Evolutionary conservation across 2,329 filamentous ascomycete species (phyloP).

Genomic region (Falciphora oryzae): DNA sequence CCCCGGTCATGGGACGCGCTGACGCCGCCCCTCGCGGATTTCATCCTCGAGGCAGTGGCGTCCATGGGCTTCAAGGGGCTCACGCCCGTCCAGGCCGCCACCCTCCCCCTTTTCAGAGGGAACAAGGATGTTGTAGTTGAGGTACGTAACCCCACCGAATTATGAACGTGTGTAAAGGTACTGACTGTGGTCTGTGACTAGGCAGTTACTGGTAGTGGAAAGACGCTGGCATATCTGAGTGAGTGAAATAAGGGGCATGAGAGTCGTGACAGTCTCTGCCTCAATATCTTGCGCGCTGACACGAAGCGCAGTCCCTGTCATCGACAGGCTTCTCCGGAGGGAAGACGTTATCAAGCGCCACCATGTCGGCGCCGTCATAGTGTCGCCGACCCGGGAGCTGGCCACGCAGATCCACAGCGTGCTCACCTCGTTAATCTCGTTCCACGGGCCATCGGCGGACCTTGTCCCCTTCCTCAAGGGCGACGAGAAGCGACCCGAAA

Average conservation of each 20-base stretch:
- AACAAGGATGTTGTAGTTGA: slow-evolving; percentile 93
- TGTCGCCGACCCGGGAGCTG: slow-evolving; percentile 89
- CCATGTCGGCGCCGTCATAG: slow-evolving; percentile 83
- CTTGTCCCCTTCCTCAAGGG: slow-evolving; percentile 48
- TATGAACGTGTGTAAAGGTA: slow-evolving; percentile 6
- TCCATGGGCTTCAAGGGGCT: slow-evolving; percentile 68
- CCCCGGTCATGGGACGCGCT: slow-evolving; percentile 60
- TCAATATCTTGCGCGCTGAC: neutral
- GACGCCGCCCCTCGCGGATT: slow-evolving; percentile 67
- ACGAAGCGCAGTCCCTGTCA: slow-evolving; percentile 56
- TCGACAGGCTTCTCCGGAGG: slow-evolving; percentile 73
- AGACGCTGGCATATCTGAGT: slow-evolving; percentile 69
- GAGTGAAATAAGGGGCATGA: neutral
- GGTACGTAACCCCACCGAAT: slow-evolving; percentile 29
- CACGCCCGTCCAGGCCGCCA: slow-evolving; percentile 91
- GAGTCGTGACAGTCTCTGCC: neutral
- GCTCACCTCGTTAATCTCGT: slow-evolving; percentile 68
- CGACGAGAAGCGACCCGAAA: slow-evolving; percentile 48
- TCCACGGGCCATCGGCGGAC: slow-evolving; percentile 74
- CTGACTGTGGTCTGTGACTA: neutral
- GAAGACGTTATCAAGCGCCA: slow-evolving; percentile 83
- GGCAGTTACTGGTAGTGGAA: slow-evolving; percentile 57
- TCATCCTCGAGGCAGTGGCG: slow-evolving; percentile 77
- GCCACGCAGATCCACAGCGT: slow-evolving; percentile 87
- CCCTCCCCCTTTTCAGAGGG: slow-evolving; percentile 79